Percentiles rank a stretch among this genome's conserved stretches.
phyloP scores from a whole-genome alignment of 805 yeast genomes.

The Yarrowia sp. region DNA sequence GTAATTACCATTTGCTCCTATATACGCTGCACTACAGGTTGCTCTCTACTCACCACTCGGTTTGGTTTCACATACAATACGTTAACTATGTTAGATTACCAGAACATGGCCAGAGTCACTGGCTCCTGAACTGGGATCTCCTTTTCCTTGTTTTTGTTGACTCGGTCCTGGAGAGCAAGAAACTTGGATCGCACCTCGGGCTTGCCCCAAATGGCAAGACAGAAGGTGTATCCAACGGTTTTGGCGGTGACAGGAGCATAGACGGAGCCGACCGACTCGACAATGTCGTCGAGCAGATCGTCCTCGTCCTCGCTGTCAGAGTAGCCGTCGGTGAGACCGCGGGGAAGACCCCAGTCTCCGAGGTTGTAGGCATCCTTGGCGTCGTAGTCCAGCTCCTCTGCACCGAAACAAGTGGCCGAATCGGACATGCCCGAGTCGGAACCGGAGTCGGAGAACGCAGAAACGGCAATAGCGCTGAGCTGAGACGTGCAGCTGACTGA shows the following conservation, averaged over 20 bases:
- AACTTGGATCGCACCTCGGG: constrained; percentile 37
- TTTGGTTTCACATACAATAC: not conserved
- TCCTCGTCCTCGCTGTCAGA: constrained; percentile 38
- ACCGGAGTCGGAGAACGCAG: constrained; percentile 39
- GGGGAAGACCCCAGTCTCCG: constrained; percentile 38
- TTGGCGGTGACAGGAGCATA: constrained; percentile 30
- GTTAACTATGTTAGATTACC: constrained; percentile 28
- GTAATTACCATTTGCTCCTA: no score
- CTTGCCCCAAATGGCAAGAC: constrained; percentile 37
- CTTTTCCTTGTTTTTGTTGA: constrained; percentile 7
- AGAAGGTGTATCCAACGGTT: constrained; percentile 33
- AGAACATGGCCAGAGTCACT: constrained; percentile 34
- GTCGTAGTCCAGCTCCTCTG: constrained; percentile 33
- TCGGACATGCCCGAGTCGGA: constrained; percentile 40
- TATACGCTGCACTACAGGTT: no score
- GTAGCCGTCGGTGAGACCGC: constrained; percentile 32
- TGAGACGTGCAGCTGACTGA: constrained; percentile 39
- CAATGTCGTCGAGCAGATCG: constrained; percentile 38
- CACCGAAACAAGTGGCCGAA: constrained; percentile 39
- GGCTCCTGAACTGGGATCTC: constrained; percentile 31
- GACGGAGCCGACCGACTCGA: constrained; percentile 26
- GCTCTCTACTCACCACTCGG: no score
- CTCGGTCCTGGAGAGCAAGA: constrained; percentile 33
- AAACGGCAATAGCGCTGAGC: constrained; percentile 39
- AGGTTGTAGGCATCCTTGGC: constrained; percentile 36